These are phyloP conservation scores for Diospyros kaki DNA, from an alignment of 148 eudicot species.

Conservation along the genomic window DNA sequence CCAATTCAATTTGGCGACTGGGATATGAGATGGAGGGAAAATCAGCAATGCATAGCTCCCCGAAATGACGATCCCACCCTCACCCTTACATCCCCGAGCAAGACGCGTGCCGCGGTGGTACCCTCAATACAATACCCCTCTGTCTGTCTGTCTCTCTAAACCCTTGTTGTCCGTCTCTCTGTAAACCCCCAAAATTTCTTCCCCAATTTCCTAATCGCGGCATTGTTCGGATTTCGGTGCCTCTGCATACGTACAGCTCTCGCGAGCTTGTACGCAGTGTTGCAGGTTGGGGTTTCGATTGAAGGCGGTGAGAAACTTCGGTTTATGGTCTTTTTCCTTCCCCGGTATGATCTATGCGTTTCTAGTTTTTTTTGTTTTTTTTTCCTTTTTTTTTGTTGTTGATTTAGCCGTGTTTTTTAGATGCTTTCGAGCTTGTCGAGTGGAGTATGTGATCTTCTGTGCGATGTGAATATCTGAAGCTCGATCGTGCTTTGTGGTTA, in stretches of 20 bases:
- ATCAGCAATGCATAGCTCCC: too few species aligned
- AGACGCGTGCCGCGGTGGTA: too few species aligned
- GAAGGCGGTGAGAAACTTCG: neutral
- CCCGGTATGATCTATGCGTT: neutral
- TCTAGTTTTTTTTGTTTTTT: neutral
- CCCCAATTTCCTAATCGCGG: neutral
- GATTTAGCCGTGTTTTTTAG: neutral
- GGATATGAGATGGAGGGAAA: too few species aligned
- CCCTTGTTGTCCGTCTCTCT: constrained; percentile 1
- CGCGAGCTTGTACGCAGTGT: neutral
- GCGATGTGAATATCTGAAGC: neutral
- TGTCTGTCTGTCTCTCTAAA: constrained; percentile 10
- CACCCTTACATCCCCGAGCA: too few species aligned
- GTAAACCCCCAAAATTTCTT: neutral
- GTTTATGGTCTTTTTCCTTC: neutral
- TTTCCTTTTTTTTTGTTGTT: neutral
- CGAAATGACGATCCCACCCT: too few species aligned
- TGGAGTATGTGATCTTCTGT: constrained; percentile 1
- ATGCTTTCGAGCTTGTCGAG: neutral
- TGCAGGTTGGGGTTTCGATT: neutral
- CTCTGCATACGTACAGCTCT: neutral
- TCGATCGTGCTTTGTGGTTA: neutral
- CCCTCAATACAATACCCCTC: neutral
- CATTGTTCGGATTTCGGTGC: neutral
- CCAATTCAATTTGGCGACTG: too few species aligned